These are phyloP conservation scores for Boletus sp. DNA, from an alignment of 1,284 basidiomycete species.

Conservation along the genomic window DNA sequence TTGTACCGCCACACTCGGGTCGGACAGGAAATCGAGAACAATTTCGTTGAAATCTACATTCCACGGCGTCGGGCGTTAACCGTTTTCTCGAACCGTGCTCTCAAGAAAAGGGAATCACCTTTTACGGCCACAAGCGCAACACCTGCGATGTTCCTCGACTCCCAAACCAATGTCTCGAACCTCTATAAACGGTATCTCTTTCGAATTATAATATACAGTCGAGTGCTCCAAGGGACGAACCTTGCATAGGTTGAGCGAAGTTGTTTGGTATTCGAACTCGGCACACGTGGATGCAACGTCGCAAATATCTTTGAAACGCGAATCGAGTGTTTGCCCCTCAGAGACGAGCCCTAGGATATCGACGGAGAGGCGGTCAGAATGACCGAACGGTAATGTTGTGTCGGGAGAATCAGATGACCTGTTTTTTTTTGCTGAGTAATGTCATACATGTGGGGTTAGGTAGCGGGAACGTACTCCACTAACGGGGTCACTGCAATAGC, in stretches of 20 bases:
- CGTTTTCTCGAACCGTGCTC: background rate
- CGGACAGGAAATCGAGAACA: constrained; percentile 20
- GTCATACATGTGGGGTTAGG: background rate
- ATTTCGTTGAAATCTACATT: constrained; percentile 21
- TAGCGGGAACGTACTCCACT: constrained; percentile 4
- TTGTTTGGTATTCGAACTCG: constrained; percentile 9
- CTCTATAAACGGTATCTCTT: constrained; percentile 1
- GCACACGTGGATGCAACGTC: constrained; percentile 4
- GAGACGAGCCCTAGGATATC: constrained; percentile 12
- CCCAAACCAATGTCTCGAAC: constrained; percentile 20
- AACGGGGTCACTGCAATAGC: background rate
- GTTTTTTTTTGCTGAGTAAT: background rate
- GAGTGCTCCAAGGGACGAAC: constrained; percentile 1
- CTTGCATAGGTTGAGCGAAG: constrained; percentile 7
- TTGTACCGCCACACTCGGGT: constrained; percentile 7
- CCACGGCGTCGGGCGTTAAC: background rate
- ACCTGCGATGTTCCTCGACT: constrained; percentile 16
- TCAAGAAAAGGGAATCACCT: constrained; percentile 1
- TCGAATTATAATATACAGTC: background rate
- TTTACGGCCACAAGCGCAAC: constrained; percentile 16
- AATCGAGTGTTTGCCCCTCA: constrained; percentile 12
- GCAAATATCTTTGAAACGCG: constrained; percentile 17
- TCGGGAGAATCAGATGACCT: background rate
- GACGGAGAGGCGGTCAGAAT: constrained; percentile 6
- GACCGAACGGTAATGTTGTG: constrained; percentile 11